Base-by-base conservation (phyloP, 306 rosid species). In the Corylus americana region DNA sequence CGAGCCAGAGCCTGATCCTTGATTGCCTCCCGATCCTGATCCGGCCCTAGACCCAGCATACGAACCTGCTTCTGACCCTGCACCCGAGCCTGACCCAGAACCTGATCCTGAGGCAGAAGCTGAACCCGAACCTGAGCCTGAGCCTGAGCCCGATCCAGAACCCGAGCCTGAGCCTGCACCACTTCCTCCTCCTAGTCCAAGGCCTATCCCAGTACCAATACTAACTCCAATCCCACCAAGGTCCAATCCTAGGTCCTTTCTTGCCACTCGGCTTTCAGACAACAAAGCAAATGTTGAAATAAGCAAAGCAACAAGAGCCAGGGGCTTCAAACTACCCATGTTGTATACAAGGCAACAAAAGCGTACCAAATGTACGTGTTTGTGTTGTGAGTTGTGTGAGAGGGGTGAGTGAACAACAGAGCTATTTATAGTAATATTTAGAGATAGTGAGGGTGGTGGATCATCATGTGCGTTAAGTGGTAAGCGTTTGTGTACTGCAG, bases 221-320 rank as follows among this genome's bases (percentile, higher is more conserved):
- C 94, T 91, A 72, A 87, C 1, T 47, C 97, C 92, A 8, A 88
- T 1, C 5, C 93, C 93, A 62, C 92, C 97, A 1, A 92, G 81
- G 85, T 90, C 84, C 77, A 92, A 37, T 11, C 94, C 94, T 1
- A 92, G 85, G 73, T 92, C 87, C 79, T 88, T 87, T 78, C 94
- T 87, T 25, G 81, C 91, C 25, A 61, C 89, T 76, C 93, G 79
- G 39, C 97, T 77, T 27, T 88, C 89, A 20, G 80, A 84, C 2
- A 61, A 54, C 12, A 81, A 62, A 2, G 29, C 70, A 63, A 82
- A 76, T 10, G 87, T 44, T 3, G 80, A 83, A 81, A 88, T 81
- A n/a, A 88, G 74, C 74, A 90, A 70, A 78, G 85, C 81, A 70
- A 79, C 78, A 49, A 87, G 73, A 74, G 83, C 79, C 14, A 59